Percentiles rank a stretch among this genome's conserved stretches.
Evolutionary conservation across 352 stramenopile species (phyloP).

Genomic region (Pythium guiyangense): DNA sequence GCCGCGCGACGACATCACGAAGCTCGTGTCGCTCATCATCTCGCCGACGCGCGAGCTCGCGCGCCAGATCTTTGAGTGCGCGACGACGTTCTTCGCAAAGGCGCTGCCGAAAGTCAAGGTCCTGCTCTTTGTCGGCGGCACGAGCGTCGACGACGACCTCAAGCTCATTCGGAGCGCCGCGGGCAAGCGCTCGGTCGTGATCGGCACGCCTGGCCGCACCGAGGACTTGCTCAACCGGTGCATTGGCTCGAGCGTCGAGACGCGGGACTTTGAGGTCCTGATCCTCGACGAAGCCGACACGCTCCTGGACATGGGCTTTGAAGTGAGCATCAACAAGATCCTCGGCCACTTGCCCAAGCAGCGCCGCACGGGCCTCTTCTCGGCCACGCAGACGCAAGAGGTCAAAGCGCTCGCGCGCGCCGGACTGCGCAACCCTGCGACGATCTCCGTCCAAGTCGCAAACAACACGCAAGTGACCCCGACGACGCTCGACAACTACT

Average conservation of each 20-base stretch:
- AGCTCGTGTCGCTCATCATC: slow-evolving; percentile 81
- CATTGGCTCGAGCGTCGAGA: slow-evolving; percentile 72
- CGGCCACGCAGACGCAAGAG: slow-evolving; percentile 91
- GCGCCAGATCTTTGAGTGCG: slow-evolving; percentile 79
- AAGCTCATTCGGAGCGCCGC: slow-evolving; percentile 48
- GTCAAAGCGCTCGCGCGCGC: slow-evolving; percentile 94
- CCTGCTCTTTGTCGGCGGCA: slow-evolving; percentile 90
- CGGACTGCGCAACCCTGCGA: slow-evolving; percentile 97
- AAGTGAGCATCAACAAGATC: slow-evolving; percentile 95
- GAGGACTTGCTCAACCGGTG: slow-evolving; percentile 88
- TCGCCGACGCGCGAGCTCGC: slow-evolving; percentile 89
- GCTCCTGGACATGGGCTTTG: slow-evolving; percentile 97
- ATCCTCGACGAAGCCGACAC: slow-evolving; percentile 99
- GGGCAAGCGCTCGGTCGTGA: slow-evolving; percentile 69
- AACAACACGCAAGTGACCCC: slow-evolving; percentile 78
- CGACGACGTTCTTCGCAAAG: slow-evolving; percentile 51
- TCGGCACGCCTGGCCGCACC: slow-evolving; percentile 80
- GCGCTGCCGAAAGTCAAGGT: slow-evolving; percentile 65
- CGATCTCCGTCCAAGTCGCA: slow-evolving; percentile 95
- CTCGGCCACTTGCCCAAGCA: slow-evolving; percentile 95
- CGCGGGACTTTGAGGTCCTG: slow-evolving; percentile 94
- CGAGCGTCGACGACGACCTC: slow-evolving; percentile 83
- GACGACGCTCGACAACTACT: slow-evolving; percentile 92
- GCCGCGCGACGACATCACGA: slow-evolving; percentile 53
- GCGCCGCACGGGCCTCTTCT: slow-evolving; percentile 92